phyloP scores from a whole-genome alignment of 2,329 filamentous ascomycete species.

The Alternaria conjuncta region DNA sequence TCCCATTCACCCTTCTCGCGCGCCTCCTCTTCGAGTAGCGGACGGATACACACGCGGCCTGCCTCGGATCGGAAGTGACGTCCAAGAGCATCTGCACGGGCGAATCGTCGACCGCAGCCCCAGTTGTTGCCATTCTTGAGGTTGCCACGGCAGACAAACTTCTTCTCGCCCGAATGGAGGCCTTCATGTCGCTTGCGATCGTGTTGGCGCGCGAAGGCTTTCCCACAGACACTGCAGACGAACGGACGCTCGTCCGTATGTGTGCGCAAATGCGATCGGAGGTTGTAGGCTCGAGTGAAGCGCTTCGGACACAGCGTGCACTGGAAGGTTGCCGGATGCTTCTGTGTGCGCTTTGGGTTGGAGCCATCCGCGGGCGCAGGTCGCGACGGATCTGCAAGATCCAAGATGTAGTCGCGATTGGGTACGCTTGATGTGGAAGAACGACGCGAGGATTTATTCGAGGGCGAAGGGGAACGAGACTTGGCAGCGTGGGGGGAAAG shows the following conservation, averaged over 20 bases:
- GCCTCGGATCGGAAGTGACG: constrained; percentile 96
- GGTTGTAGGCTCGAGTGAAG: constrained; percentile 95
- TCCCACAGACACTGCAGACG: constrained; percentile 94
- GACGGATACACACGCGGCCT: constrained; percentile 94
- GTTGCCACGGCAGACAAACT: constrained; percentile 94
- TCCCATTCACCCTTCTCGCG: constrained; percentile 73
- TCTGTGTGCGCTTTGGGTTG: constrained; percentile 82
- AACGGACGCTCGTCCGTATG: constrained; percentile 98
- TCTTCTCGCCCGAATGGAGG: constrained; percentile 96
- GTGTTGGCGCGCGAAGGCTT: constrained; percentile 96
- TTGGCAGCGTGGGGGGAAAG: constrained; percentile 54
- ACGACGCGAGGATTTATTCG: constrained; percentile 56
- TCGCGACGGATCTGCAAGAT: constrained; percentile 86
- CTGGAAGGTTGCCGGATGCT: constrained; percentile 97
- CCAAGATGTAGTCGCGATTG: constrained; percentile 80
- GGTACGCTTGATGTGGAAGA: constrained; percentile 60
- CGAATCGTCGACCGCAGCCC: constrained; percentile 93
- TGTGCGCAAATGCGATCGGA: constrained; percentile 92
- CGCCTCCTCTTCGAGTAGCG: constrained; percentile 94
- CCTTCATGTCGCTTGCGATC: constrained; percentile 97
- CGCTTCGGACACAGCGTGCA: constrained; percentile 92
- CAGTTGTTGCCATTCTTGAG: constrained; percentile 83
- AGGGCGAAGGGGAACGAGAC: constrained; percentile 57
- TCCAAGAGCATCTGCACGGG: constrained; percentile 91
- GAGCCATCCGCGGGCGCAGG: constrained; percentile 59